Evolutionary conservation across 2,329 filamentous ascomycete species (phyloP), one percentile per base, ranked within the genome.

Genomic region (Neopestalotiopsis rosae): DNA sequence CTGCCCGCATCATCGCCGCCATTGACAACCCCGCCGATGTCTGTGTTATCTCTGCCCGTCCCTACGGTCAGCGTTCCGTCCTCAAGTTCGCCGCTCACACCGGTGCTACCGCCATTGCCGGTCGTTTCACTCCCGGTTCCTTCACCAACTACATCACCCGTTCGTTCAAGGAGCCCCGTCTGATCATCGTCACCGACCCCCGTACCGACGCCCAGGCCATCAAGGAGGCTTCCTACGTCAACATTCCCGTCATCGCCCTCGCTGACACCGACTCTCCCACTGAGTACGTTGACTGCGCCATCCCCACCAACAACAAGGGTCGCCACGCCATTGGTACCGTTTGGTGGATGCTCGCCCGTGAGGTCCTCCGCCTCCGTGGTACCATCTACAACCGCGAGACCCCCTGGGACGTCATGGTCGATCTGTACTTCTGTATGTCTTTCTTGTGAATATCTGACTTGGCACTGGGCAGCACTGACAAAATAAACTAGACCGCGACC

Each of bases 121-220:
- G 96, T 88, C 96, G 96, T 85, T 99, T 99, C 93, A 99, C 96
- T 83, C 96, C 96, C 84, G 96, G 96, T 93, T 97, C 95, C 87
- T 99, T 99, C 92, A 99, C 96, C 90, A 99, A 99, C 92, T 99
- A 99, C 93, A 99, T 99, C 92, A 99, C 97, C 86, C 95, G 96
- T 82, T 98, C 96, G 76, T 99, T 99, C 94, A 98, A 98, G 92
- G 96, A 99, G 90, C 96, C 96, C 83, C 97, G 97, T 86, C 90
- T 99, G 82, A 98, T 99, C 87, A 91, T 99, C 84, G 96, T 99
- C 81, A 99, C 96, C 87, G 96, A 99, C 86, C 96, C 96, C 80
- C 95, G 97, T 87, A 99, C 97, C 89, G 96, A 99, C 81, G 94
- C 96, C 84, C 96, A 99, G 91, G 96, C 96, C 82, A 99, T 99